Percentiles rank a stretch among this genome's conserved stretches.
phyloP scores from a whole-genome alignment of 139 green algal genomes.

The Zygnema cylindricum region DNA sequence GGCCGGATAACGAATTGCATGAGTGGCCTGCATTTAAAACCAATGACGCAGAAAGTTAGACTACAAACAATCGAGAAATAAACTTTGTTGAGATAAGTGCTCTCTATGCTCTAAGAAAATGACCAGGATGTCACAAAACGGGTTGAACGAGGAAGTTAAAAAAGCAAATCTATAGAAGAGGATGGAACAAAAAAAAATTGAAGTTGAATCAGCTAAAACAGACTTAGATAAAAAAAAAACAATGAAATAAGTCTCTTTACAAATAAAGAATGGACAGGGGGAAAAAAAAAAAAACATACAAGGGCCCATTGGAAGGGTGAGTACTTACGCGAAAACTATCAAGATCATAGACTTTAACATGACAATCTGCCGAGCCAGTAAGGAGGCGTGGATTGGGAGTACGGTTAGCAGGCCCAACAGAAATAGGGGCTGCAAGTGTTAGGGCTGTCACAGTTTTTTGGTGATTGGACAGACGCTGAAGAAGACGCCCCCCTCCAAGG shows the following conservation, averaged over 20 bases:
- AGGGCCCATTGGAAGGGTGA: neutral
- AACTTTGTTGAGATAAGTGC: no score
- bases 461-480: slow-evolving; percentile 81
- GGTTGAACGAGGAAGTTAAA: no score
- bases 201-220: no score
- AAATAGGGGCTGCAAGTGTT: slow-evolving; percentile 52
- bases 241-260: no score
- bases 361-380: slow-evolving; percentile 86
- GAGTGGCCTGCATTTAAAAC: slow-evolving; percentile 69
- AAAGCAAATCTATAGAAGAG: no score
- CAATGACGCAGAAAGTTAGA: no score
- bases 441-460: slow-evolving; percentile 95
- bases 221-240: no score
- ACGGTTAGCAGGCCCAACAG: neutral
- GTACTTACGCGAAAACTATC: slow-evolving; percentile 76
- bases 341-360: slow-evolving; percentile 93
- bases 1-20: slow-evolving; percentile 79
- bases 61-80: no score
- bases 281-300: neutral
- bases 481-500: slow-evolving; percentile 72
- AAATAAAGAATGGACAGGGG: neutral
- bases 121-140: no score
- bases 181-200: no score
- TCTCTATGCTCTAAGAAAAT: no score
- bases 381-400: slow-evolving; percentile 80